Percentiles rank a stretch among this genome's conserved stretches.
Conservation (phyloP, 345 rosid species). For the Schrenkiella parvula region DNA sequence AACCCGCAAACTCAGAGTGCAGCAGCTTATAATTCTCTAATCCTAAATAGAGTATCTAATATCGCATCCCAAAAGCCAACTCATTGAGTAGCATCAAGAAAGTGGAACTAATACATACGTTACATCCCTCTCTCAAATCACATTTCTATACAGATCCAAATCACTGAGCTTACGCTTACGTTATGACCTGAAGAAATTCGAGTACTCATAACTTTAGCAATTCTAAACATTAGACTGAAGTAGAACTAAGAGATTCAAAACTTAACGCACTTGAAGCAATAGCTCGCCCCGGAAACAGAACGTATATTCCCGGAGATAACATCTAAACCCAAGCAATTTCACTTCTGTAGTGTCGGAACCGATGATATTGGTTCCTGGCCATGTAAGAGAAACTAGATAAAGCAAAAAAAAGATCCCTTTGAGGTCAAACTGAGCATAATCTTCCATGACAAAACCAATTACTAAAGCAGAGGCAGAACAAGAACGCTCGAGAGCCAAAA, state of each 20-base stretch:
- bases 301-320: background rate
- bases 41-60: background rate
- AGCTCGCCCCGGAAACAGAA: background rate
- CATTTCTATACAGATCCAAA: background rate
- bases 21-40: background rate
- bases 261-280: background rate
- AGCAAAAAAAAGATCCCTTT: background rate
- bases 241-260: background rate
- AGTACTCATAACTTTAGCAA: background rate
- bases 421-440: conserved; percentile 2
- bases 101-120: background rate
- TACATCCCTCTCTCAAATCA: background rate
- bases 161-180: background rate
- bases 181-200: background rate
- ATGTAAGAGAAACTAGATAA: background rate
- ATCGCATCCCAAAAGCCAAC: background rate
- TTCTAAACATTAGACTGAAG: background rate
- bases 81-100: background rate
- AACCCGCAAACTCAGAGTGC: no score
- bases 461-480: background rate
- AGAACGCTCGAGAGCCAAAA: background rate
- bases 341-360: background rate
- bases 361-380: background rate
- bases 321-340: background rate
- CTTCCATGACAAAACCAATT: background rate